Evolutionary conservation across 495 filamentous ascomycete species (phyloP), one percentile per base, ranked within the genome.

Genomic region (Corynascus novoguineensis): DNA sequence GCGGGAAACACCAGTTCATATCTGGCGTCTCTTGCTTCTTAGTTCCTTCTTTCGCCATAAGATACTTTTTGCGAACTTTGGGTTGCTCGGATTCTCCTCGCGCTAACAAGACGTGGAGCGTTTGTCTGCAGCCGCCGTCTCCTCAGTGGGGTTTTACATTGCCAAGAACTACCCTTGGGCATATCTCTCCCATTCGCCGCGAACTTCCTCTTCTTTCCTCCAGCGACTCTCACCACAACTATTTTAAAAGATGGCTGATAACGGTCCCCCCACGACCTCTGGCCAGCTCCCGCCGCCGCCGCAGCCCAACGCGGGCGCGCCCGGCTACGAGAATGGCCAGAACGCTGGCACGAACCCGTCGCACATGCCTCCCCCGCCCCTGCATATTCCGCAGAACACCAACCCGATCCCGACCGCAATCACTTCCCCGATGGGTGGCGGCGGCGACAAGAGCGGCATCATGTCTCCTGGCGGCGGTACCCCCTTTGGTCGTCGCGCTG

Each of bases 391-490:
- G 45, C 93, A 96, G 72, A 97, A 97, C 70, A 96, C 84, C 68
- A 97, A 95, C 68, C 90, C 90, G 25, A 96, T 97, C 67, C 90
- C 90, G 21, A 95, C 90, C 19, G 90, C 93, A 17, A 90, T 97
- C 64, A 90, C 86, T 53, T 93, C 90, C 46, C 89, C 90, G 10
- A 86, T 90, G 86, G 87, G 83, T 40, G 82, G 77, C 28, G 62
- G 78, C 55, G 78, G 74, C 44, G 80, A 83, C 54, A 78, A 80
- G 62, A 76, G 75, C 47, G 80, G 74, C 42, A 85, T 95, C 71
- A 86, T 92, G 78, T 96, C 92, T 38, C 88, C 89, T 34, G 86
- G 83, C 64, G 89, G 83, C 58, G 83, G 82, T 45, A 89, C 85
- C 42, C 86, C 89, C 47, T 92, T 87, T 63, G 86, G 90, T 45